Evolutionary conservation across 805 yeast genomes (phyloP).

Genomic region (Starmera pachycereana): DNA sequence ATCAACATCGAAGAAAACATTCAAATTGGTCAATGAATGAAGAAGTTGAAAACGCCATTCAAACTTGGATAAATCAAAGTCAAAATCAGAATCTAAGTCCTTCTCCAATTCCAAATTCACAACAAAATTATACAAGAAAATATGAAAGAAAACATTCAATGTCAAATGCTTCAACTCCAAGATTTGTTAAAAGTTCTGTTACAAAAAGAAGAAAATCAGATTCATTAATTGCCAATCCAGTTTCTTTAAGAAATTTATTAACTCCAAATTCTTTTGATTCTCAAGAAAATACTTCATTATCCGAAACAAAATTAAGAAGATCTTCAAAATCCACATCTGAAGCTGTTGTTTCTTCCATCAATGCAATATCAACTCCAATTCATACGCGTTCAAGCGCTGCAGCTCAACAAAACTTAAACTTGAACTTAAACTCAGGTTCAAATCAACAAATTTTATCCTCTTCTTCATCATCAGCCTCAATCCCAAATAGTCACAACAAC

Average conservation of each 20-base stretch:
- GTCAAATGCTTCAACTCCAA: neutral
- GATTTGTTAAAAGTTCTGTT: slow-evolving; percentile 3
- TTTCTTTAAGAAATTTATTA: neutral
- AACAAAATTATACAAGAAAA: neutral
- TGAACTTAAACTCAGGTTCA: too few species aligned
- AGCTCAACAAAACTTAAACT: too few species aligned
- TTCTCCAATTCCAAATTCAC: neutral
- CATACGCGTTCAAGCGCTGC: too few species aligned
- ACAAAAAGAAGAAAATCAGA: slow-evolving; percentile 17
- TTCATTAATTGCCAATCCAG: slow-evolving; percentile 6
- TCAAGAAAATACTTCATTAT: neutral
- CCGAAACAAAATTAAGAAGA: neutral
- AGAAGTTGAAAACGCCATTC: slow-evolving; percentile 18
- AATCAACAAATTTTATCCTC: neutral
- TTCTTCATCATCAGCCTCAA: neutral
- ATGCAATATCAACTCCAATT: neutral
- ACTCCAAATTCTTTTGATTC: neutral
- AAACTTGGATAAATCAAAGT: slow-evolving; percentile 16
- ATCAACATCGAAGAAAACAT: neutral
- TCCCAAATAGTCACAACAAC: slow-evolving; percentile 13
- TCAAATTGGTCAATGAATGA: slow-evolving; percentile 17
- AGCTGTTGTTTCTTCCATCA: slow-evolving; percentile 1
- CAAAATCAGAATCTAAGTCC: slow-evolving; percentile 2
- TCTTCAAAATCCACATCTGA: neutral
- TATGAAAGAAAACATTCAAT: slow-evolving; percentile 3